Base-by-base conservation (phyloP, 2,329 filamentous ascomycete species). In the Trichoderma pleuroti region DNA sequence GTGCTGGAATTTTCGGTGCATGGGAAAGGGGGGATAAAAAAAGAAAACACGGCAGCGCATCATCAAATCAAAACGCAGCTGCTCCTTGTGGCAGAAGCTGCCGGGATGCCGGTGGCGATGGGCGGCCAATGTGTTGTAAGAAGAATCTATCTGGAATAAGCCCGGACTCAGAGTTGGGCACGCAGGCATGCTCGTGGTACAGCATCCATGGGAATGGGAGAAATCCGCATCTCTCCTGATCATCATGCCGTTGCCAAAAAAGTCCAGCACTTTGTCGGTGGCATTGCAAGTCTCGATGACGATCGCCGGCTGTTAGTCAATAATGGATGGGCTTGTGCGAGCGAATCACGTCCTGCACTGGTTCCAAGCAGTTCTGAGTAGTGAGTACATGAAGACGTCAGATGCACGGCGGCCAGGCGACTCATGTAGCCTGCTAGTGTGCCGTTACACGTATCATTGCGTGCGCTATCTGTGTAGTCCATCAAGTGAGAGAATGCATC, bases 371-470 rank as follows among this genome's bases (percentile, higher is more conserved):
- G 28, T 34, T 14, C 12, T 46, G 56, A 54, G n/a, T n/a, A 36
- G 24, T 61, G 56, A 60, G 56, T 61, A 24, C 65, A 61, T 60
- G 28, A 34, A 68, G 56, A 68, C 56, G 65, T 68, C 65, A 68
- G 65, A 61, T 42, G 63, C 26, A 26, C 32, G 4, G 21, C 32
- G 49, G 46, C 24, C 65, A 49, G 30, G n/a, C 65, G 65, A 59
- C 39, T 68, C 65, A 61, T 68, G 65, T 34, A 39, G 34, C 32
- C 56, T 68, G 65, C 56, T 61, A 61, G 56, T 36, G 56, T 32
- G 24, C 24, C 28, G 54, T 68, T 68, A 68, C 65, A 68, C 56
- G 65, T 36, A 49, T 61, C 39, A 61, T 61, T 57, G 54, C 65
- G 26, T 52, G 54, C 56, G 34, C 36, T 36, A 61, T 68, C 56